Percentiles rank a stretch among this genome's conserved stretches.
Conservation (phyloP, 164 flowering plant species). For the Chloranthus sessilifolius region DNA sequence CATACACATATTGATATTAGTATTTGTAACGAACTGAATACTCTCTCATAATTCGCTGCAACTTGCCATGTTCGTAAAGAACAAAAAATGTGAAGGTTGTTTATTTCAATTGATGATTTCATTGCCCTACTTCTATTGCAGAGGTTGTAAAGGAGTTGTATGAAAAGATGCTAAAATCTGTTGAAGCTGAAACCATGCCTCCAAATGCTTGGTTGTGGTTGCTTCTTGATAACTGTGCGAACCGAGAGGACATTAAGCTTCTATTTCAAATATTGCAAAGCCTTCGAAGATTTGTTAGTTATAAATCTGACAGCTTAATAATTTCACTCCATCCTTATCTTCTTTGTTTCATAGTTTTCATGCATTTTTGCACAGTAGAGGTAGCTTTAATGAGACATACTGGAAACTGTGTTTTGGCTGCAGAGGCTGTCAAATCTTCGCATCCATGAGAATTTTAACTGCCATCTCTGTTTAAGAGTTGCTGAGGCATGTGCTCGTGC, state of each 20-base stretch:
- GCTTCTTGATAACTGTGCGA: slow-evolving; percentile 57
- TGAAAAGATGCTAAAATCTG: slow-evolving; percentile 58
- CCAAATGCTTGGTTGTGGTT: slow-evolving; percentile 89
- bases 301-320: background rate
- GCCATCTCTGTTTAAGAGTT: slow-evolving; percentile 67
- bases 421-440: slow-evolving; percentile 92
- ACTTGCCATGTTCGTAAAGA: no score
- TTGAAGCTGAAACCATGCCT: slow-evolving; percentile 56
- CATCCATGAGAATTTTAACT: slow-evolving; percentile 65
- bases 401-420: slow-evolving; percentile 18
- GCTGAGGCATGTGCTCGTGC: slow-evolving; percentile 80
- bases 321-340: background rate
- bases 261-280: slow-evolving; percentile 57
- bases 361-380: background rate
- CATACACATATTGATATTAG: no score
- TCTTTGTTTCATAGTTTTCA: background rate
- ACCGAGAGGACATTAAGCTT: slow-evolving; percentile 61
- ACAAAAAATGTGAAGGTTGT: no score
- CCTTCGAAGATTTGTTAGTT: slow-evolving; percentile 80
- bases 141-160: slow-evolving; percentile 63
- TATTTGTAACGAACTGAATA: no score
- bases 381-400: background rate
- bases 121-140: slow-evolving; percentile 21
- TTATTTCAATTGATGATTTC: background rate
- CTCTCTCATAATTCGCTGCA: no score